phyloP scores from a whole-genome alignment of 352 stramenopile genomes.

The Phytophthora fragariae region DNA sequence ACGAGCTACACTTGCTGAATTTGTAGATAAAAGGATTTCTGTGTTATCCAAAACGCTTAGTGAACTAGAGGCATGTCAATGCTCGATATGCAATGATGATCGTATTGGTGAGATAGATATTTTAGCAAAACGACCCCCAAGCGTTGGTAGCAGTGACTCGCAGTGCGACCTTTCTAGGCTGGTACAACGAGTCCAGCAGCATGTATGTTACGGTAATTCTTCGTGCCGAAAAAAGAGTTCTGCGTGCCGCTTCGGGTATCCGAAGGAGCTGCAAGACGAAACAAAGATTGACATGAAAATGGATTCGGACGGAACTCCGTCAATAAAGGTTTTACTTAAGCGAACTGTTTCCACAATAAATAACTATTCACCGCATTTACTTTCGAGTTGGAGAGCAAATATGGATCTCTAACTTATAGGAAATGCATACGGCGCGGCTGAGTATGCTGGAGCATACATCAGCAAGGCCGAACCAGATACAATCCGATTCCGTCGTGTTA shows the following conservation, averaged over 20 bases:
- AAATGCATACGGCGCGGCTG: conserved; percentile 31
- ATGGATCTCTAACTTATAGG: conserved; percentile 38
- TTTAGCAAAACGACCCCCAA: too few relatives aligned
- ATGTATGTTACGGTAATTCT: conserved; percentile 10
- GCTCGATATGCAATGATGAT: too few relatives aligned
- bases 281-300: neutral
- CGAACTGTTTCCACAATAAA: conserved; percentile 6
- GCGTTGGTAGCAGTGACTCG: too few relatives aligned
- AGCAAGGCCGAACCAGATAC: conserved; percentile 35
- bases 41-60: too few relatives aligned
- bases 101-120: too few relatives aligned
- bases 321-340: conserved; percentile 1
- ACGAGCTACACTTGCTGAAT: neutral
- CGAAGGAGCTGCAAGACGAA: conserved; percentile 10
- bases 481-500: conserved; percentile 2
- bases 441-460: conserved; percentile 37
- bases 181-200: too few relatives aligned
- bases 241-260: conserved; percentile 14
- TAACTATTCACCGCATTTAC: conserved; percentile 5
- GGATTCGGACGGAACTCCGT: neutral
- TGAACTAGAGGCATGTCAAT: too few relatives aligned
- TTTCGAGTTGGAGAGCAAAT: conserved; percentile 22
- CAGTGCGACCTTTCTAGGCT: too few relatives aligned
- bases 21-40: too few relatives aligned
- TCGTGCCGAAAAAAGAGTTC: conserved; percentile 11